These are phyloP conservation scores for Arthromyces matolae DNA, from an alignment of 768 basidiomycete genomes.

Conservation along the genomic window DNA sequence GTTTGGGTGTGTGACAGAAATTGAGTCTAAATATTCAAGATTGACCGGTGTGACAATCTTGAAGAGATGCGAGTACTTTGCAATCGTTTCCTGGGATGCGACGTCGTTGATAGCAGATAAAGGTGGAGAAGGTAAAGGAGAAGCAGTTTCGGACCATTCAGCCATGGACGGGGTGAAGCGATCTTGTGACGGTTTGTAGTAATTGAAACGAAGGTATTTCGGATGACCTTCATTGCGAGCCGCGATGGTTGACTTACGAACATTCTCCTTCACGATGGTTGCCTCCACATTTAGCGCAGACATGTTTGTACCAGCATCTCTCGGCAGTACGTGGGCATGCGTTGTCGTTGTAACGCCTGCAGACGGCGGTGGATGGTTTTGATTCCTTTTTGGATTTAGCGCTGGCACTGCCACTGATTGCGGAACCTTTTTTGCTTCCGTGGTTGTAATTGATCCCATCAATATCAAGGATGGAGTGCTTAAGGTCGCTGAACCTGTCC, in stretches of 20 bases:
- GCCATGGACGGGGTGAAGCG: background rate
- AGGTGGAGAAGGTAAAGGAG: background rate
- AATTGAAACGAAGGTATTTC: constrained; percentile 6
- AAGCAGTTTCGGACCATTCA: constrained; percentile 11
- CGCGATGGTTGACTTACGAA: background rate
- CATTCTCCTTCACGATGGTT: constrained; percentile 1
- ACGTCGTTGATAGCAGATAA: background rate
- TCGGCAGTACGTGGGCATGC: constrained; percentile 12
- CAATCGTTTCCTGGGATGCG: background rate
- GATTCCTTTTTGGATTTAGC: no score
- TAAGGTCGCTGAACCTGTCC: background rate
- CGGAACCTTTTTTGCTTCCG: background rate
- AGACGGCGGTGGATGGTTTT: no score
- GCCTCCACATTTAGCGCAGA: constrained; percentile 17
- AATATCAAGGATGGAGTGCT: background rate
- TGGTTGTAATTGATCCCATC: background rate
- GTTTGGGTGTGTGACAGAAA: background rate
- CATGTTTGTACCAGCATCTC: constrained; percentile 19
- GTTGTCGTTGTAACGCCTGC: constrained; percentile 19
- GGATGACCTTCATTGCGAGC: background rate
- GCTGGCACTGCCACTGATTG: background rate
- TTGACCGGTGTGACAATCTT: background rate
- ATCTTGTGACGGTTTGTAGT: background rate
- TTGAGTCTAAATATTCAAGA: background rate
- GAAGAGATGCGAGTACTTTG: background rate